Conservation (phyloP, 371 early-diverging fungal genomes). For the Mortierella polycephala region DNA sequence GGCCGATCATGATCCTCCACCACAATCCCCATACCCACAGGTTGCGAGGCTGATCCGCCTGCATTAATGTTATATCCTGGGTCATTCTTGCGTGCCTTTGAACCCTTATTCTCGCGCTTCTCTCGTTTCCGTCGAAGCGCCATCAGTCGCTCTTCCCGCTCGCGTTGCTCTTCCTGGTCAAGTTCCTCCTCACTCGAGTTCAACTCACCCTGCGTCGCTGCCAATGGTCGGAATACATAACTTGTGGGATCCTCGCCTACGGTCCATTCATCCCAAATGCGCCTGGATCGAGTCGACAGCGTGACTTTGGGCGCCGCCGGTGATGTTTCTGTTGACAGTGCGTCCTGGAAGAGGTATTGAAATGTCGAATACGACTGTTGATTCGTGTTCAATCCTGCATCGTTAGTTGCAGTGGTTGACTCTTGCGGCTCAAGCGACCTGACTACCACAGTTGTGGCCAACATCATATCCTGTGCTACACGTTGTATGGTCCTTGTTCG, state of each 20-base stretch:
- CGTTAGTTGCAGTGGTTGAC: too few species aligned
- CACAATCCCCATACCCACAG: conserved; percentile 6
- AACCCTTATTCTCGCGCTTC: conserved; percentile 9
- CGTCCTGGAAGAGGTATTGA: conserved; percentile 19
- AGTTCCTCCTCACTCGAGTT: conserved; percentile 3
- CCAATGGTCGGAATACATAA: conserved; percentile 12
- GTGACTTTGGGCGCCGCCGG: neutral
- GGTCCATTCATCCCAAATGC: conserved; percentile 28
- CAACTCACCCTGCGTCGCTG: neutral
- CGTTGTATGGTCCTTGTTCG: conserved; percentile 22
- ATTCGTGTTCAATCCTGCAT: too few species aligned
- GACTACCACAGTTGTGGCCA: conserved; percentile 16
- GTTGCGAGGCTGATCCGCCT: conserved; percentile 33
- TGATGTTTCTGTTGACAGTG: neutral
- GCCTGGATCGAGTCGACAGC: conserved; percentile 1
- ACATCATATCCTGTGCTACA: conserved; percentile 30
- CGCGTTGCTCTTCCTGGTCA: conserved; percentile 13
- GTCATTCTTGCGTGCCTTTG: conserved; percentile 5
- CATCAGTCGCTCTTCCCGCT: conserved; percentile 22
- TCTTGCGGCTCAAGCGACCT: neutral
- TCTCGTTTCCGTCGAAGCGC: conserved; percentile 25
- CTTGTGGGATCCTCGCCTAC: conserved; percentile 9
- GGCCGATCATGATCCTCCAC: neutral
- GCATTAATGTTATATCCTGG: conserved; percentile 12
- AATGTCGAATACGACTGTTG: neutral